These are phyloP conservation scores for Zychaea mexicana DNA, from an alignment of 371 early-diverging fungal genomes.

Conservation along the genomic window DNA sequence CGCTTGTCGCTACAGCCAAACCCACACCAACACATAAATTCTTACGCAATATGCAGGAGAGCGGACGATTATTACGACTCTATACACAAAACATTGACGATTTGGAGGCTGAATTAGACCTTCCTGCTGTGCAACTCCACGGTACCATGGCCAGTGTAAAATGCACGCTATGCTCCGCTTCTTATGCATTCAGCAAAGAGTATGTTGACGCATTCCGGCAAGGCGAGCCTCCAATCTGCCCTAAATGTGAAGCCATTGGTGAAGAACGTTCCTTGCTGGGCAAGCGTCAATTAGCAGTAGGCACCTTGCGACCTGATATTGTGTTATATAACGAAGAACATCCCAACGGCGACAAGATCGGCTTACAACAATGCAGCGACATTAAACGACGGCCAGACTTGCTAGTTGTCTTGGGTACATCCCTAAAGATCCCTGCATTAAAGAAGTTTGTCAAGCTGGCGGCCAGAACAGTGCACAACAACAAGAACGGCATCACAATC, in stretches of 20 bases:
- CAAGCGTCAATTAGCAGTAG: slow-evolving; percentile 77
- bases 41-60: slow-evolving; percentile 72
- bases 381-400: slow-evolving; percentile 81
- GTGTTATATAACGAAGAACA: slow-evolving; percentile 98
- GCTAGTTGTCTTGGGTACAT: slow-evolving; percentile 98
- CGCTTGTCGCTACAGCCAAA: slow-evolving; percentile 66
- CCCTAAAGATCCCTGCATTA: slow-evolving; percentile 94
- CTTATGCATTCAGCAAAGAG: slow-evolving; percentile 59
- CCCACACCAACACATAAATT: slow-evolving; percentile 92
- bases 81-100: slow-evolving; percentile 99
- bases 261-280: slow-evolving; percentile 65
- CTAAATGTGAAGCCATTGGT: slow-evolving; percentile 67
- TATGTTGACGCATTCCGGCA: slow-evolving; percentile 58
- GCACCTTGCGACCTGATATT: slow-evolving; percentile 93
- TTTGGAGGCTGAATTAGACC: slow-evolving; percentile 75
- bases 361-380: slow-evolving; percentile 67
- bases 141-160: slow-evolving; percentile 85
- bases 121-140: slow-evolving; percentile 89
- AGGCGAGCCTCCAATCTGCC: slow-evolving; percentile 81
- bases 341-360: slow-evolving; percentile 87
- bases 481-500: slow-evolving; percentile 54
- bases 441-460: slow-evolving; percentile 88
- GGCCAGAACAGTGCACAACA: slow-evolving; percentile 67
- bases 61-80: slow-evolving; percentile 80
- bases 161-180: slow-evolving; percentile 80